Evolutionary conservation across 2,329 filamentous ascomycete species (phyloP), one percentile per base, ranked within the genome.

Genomic region (Fusarium verrucosum): DNA sequence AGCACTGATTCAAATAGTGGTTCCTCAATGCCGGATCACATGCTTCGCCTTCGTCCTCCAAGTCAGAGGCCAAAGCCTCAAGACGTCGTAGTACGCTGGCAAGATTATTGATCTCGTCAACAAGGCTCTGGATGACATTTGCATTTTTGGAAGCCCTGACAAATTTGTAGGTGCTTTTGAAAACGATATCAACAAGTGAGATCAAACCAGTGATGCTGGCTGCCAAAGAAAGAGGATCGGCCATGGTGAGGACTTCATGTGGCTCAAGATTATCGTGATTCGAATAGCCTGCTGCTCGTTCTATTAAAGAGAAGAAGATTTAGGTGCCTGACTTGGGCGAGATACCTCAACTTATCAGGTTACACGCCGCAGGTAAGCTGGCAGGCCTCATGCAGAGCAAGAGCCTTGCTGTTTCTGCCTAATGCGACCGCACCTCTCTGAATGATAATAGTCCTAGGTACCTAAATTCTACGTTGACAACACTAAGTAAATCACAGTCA

Each of bases 151-250:
- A 37, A 0, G 43, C 43, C 23, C 43, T 42, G 32, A 17, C 20
- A 10, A 62, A 68, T 16, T 53, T 57, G 2, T 28, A 41, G 0
- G 42, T 33, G 3, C 35, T 30, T 0, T 16, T 36, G 30, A 63
- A 63, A 13, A 47, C 4, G 9, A 43, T 1, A 20, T 63, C 53
- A 0, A 58, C 54, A 0, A 62, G 58, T 33, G 55, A 47, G 10
- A 55, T 35, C 0, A 62, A 4, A 0, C 55, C 58, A 2, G 58
- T 49, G 3, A 59, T 42, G 16, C 58, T 55, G 1, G 47, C 54
- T 4, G 58, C 33, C 3, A 59, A 14, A 10, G 58, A 63, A 3
- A 55, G 49, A 3, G 54, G 61, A 10, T 63, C 58, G 0, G 44
- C 43, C 58, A 62, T 58, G 16, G 14, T n/a, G 17, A 8, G 4